Evolutionary conservation across 495 filamentous ascomycete species (phyloP), one percentile per base, ranked within the genome.

Genomic region (Penicillium coffeae): DNA sequence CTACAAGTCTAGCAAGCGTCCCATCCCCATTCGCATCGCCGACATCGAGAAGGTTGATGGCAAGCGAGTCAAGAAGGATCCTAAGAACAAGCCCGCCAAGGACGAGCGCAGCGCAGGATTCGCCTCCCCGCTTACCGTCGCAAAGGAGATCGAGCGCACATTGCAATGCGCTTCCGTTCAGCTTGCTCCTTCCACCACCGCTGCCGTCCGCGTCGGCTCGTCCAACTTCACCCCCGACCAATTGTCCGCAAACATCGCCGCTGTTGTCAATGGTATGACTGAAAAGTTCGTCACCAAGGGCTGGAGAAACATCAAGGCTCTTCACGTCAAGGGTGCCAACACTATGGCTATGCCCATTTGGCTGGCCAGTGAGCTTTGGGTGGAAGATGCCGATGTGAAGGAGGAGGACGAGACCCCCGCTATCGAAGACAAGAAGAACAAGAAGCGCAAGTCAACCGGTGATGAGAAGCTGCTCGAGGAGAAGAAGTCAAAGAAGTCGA

Each of bases 341-440:
- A 94, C 90, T 8, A 86, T 81, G 49, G 89, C 91, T 10, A 72
- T 98, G 55, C 93, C 93, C 12, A 83, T 98, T 51, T 98, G 89
- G 86, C 73, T 96, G 59, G 86, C 93, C 8, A 81, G 85, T 58
- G 88, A 97, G 72, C 69, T 98, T 43, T 98, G 91, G 89, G 71
- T 86, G 25, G 86, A 89, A 42, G 86, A 91, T 53, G 74, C 68
- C 16, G 87, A 95, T 66, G 85, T 96, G 4, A 68, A 95, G 56
- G 81, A 80, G 43, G 65, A 79, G 36, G 73, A 75, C 25, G 77
- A 77, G 50, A 56, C 59, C 18, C 66, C 69, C 42, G 63, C 71
- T 38, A 65, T 65, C 19, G 80, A 81, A 62, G 73, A 72, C 48
- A 84, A 81, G 64, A 71, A 77, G 46, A 73, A 71, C 48, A 88